Conservation (phyloP, 768 basidiomycete genomes). For the Naganishia onofrii region DNA sequence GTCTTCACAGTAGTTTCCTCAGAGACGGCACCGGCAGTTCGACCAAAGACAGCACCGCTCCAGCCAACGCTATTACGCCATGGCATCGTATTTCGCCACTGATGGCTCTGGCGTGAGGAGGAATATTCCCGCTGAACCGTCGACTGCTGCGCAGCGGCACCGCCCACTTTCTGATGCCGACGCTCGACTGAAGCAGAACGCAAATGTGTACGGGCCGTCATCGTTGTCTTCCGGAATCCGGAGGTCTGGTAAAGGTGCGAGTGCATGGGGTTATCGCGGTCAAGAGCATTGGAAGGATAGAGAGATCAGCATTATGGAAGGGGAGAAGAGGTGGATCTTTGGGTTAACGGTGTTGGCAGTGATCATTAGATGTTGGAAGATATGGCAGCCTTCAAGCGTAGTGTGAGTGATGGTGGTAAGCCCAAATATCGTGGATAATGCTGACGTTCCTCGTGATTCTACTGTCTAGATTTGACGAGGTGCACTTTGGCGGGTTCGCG, state of each 20-base stretch:
- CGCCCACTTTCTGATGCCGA: constrained; percentile 32
- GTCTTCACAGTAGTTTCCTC: too few relatives aligned
- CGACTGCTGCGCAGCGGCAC: constrained; percentile 8
- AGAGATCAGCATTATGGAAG: neutral
- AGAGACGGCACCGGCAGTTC: too few relatives aligned
- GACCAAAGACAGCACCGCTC: neutral
- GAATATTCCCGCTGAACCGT: neutral
- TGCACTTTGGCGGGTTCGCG: constrained; percentile 97
- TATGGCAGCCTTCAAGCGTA: constrained; percentile 83
- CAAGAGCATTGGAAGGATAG: constrained; percentile 1
- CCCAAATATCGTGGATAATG: neutral
- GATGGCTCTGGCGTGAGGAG: neutral
- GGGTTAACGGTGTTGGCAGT: constrained; percentile 67
- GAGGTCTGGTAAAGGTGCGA: neutral
- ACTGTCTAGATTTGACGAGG: constrained; percentile 81
- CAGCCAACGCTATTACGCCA: neutral
- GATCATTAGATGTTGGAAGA: constrained; percentile 77
- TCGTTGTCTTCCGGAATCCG: neutral
- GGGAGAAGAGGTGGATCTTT: constrained; percentile 71
- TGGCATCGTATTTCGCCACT: neutral
- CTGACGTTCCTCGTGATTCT: neutral
- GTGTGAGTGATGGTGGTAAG: constrained; percentile 63
- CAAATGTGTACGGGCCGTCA: constrained; percentile 15
- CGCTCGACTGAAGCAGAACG: constrained; percentile 26
- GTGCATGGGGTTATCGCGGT: neutral